These are phyloP conservation scores for Alternaria ventricosa DNA, from an alignment of 2,329 filamentous ascomycete species.

Conservation along the genomic window DNA sequence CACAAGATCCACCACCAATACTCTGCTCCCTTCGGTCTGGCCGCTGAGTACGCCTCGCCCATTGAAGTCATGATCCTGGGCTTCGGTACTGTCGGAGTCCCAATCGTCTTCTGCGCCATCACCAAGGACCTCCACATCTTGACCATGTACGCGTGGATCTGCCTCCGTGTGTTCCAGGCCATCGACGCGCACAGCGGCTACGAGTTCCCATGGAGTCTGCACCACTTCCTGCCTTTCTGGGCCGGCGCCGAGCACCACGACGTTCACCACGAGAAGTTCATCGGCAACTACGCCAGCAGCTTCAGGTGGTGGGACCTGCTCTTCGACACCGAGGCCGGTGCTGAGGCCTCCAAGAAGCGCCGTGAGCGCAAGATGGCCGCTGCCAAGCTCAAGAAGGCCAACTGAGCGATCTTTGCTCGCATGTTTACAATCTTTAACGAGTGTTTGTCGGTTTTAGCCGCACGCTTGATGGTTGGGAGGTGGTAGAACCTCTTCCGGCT, in stretches of 20 bases:
- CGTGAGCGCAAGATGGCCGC: conserved; percentile 73
- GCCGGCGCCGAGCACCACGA: conserved; percentile 97
- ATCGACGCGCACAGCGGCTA: conserved; percentile 98
- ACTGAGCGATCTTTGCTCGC: conserved; percentile 27
- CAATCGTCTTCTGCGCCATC: conserved; percentile 81
- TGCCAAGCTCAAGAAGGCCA: conserved; percentile 60
- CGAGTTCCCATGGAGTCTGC: conserved; percentile 96
- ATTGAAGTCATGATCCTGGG: conserved; percentile 97
- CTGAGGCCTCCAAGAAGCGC: conserved; percentile 83
- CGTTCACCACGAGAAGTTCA: conserved; percentile 96
- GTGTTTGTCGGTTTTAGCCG: conserved; percentile 19
- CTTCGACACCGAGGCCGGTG: conserved; percentile 90
- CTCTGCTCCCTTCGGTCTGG: conserved; percentile 93
- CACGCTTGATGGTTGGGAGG: neutral
- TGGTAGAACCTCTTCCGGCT: conserved; percentile 4
- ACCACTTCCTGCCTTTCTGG: conserved; percentile 97
- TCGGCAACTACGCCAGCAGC: conserved; percentile 96
- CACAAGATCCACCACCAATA: conserved; percentile 99
- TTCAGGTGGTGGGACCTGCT: conserved; percentile 99
- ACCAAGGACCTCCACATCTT: conserved; percentile 90
- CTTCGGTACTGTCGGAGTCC: conserved; percentile 80
- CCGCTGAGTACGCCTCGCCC: conserved; percentile 95
- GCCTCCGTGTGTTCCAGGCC: conserved; percentile 91
- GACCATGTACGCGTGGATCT: conserved; percentile 98
- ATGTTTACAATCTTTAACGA: neutral